phyloP scores from a whole-genome alignment of 2,329 filamentous ascomycete genomes.

The Leptodontidium sp. region DNA sequence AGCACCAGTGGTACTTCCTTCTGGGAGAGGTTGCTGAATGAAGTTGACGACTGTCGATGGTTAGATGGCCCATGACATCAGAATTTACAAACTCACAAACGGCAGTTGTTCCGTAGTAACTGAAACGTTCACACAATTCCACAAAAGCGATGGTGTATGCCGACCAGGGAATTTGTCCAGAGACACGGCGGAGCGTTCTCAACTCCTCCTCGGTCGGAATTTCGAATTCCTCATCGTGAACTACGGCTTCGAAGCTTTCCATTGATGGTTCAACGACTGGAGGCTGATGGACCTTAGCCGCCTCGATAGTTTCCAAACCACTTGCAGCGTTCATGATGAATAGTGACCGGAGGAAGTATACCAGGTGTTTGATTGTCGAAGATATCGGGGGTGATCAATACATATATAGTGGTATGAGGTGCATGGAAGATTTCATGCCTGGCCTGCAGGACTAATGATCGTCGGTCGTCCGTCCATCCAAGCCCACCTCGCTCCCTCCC shows the following conservation, averaged over 20 bases:
- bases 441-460: neutral
- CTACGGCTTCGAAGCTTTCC: slow-evolving; percentile 5
- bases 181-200: slow-evolving; percentile 39
- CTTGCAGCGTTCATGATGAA: slow-evolving; percentile 25
- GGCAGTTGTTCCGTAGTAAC: slow-evolving; percentile 70
- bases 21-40: slow-evolving; percentile 56
- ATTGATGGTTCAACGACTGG: slow-evolving; percentile 1
- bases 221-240: slow-evolving; percentile 16
- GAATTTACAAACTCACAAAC: slow-evolving; percentile 57
- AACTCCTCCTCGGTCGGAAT: slow-evolving; percentile 41
- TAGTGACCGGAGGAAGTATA: neutral
- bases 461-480: neutral
- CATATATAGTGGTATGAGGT: neutral
- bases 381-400: slow-evolving; percentile 1
- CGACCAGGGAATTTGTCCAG: slow-evolving; percentile 40
- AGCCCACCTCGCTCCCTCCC: neutral
- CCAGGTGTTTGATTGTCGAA: neutral
- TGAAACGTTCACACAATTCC: slow-evolving; percentile 70
- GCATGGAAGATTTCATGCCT: neutral
- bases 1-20: slow-evolving; percentile 54
- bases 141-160: slow-evolving; percentile 64
- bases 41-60: slow-evolving; percentile 54
- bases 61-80: slow-evolving; percentile 5
- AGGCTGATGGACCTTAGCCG: slow-evolving; percentile 20
- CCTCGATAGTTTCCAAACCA: slow-evolving; percentile 24